These are phyloP conservation scores for Aspergillus viridinutans DNA, from an alignment of 2,329 filamentous ascomycete species.

Conservation along the genomic window DNA sequence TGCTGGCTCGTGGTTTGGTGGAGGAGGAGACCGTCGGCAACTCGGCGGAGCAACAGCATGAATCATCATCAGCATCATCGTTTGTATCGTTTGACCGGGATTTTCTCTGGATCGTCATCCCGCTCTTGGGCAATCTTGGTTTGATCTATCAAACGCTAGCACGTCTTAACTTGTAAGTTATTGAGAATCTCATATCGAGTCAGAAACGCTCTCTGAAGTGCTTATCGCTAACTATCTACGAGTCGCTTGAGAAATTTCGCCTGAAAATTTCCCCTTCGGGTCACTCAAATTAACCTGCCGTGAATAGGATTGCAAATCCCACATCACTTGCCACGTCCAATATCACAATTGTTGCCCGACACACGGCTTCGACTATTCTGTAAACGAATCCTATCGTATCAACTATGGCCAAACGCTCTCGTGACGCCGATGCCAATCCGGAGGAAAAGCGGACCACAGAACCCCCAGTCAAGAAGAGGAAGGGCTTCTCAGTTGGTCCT, in stretches of 20 bases:
- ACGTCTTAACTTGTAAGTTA: not conserved
- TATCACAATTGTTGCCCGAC: slow-evolving; percentile 8
- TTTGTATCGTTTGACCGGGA: not conserved
- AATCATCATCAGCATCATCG: slow-evolving; percentile 5
- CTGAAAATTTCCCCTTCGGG: slow-evolving; percentile 12
- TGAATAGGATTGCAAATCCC: not conserved
- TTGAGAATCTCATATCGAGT: not conserved
- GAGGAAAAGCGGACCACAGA: slow-evolving; percentile 45
- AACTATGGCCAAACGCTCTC: slow-evolving; percentile 58
- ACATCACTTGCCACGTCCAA: slow-evolving; percentile 4
- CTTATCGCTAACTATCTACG: not conserved
- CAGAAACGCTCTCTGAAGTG: not conserved
- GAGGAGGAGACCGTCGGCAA: not conserved
- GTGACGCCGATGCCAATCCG: slow-evolving; percentile 41
- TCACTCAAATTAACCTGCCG: slow-evolving; percentile 2
- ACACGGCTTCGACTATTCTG: slow-evolving; percentile 1
- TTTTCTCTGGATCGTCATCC: not conserved
- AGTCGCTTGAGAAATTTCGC: not conserved
- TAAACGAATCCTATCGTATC: not conserved
- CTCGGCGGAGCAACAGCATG: not conserved
- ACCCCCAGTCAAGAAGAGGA: slow-evolving; percentile 49
- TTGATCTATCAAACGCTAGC: not conserved
- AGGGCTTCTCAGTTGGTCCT: slow-evolving; percentile 82
- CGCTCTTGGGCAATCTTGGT: not conserved
- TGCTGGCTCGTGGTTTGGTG: slow-evolving; percentile 1